A percentile compares a stretch with the other conserved stretches of the same genome.
These are phyloP conservation scores for Pharus latifolius DNA, from an alignment of 176 grass and related monocot species.

Conservation along the genomic window DNA sequence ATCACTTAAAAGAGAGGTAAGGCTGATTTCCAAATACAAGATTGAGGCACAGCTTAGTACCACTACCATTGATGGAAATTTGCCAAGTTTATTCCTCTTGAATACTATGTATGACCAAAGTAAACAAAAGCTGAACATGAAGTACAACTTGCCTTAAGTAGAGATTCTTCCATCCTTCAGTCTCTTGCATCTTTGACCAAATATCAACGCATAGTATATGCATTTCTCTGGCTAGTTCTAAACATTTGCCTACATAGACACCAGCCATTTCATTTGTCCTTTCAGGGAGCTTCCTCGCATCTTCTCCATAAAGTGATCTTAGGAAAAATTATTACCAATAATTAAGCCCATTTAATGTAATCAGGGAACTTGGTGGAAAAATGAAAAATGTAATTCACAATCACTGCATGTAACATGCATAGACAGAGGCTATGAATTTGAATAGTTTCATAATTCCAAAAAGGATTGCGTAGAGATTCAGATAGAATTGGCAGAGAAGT, in stretches of 20 bases:
- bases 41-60: no score
- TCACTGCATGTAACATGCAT: neutral
- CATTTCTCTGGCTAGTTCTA: slow-evolving; percentile 69
- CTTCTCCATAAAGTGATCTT: slow-evolving; percentile 56
- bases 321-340: neutral
- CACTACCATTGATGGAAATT: no score
- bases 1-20: no score
- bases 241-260: slow-evolving; percentile 60
- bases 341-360: neutral
- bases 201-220: slow-evolving; percentile 55
- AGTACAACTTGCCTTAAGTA: slow-evolving; percentile 61
- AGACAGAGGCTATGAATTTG: neutral
- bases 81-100: neutral
- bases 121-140: neutral
- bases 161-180: slow-evolving; percentile 51
- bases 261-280: slow-evolving; percentile 88
- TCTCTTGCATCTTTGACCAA: slow-evolving; percentile 77
- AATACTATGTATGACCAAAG: neutral
- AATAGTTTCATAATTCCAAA: neutral
- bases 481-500: neutral
- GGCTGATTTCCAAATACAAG: no score
- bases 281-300: slow-evolving; percentile 55
- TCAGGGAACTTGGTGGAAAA: neutral
- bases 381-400: neutral
- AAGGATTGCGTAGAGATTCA: neutral